Percentiles rank a stretch among this genome's conserved stretches.
Conservation (phyloP, 2,329 filamentous ascomycete genomes). For the Fusarium kyushuense region DNA sequence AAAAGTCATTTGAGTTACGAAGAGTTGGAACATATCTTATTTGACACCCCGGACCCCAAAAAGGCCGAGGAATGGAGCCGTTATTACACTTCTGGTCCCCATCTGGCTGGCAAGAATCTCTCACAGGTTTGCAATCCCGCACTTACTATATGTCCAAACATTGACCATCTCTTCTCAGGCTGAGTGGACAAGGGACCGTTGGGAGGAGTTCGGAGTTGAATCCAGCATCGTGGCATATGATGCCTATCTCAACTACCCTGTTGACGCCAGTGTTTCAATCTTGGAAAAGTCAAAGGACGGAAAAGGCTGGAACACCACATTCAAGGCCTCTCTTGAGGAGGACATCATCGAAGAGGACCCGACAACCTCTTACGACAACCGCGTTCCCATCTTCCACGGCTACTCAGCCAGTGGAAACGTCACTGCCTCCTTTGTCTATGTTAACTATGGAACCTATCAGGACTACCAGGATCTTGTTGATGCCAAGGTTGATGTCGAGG, state of each 20-base stretch:
- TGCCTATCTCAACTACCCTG: constrained; percentile 81
- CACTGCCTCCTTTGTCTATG: constrained; percentile 86
- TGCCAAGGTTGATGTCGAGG: constrained; percentile 79
- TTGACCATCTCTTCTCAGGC: constrained; percentile 58
- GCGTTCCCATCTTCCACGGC: constrained; percentile 92
- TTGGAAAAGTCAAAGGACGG: constrained; percentile 60
- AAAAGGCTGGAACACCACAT: constrained; percentile 71
- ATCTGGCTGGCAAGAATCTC: constrained; percentile 81
- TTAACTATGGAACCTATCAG: constrained; percentile 88
- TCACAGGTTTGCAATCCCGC: constrained; percentile 65
- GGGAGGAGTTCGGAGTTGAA: constrained; percentile 77
- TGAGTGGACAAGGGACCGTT: constrained; percentile 79
- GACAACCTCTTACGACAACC: constrained; percentile 76
- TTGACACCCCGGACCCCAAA: constrained; percentile 68
- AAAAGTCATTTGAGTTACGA: constrained; percentile 55
- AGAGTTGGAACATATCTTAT: constrained; percentile 67
- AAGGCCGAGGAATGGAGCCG: constrained; percentile 77
- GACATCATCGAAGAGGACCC: constrained; percentile 86
- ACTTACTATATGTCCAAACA: too few species aligned
- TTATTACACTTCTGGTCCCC: constrained; percentile 82
- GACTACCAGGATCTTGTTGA: constrained; percentile 86
- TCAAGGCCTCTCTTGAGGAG: constrained; percentile 84
- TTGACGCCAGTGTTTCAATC: constrained; percentile 76
- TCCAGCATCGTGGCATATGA: constrained; percentile 77
- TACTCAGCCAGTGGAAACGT: constrained; percentile 95